A percentile compares a stretch with the other conserved stretches of the same genome.
Evolutionary conservation across 1,284 basidiomycete genomes (phyloP).

Genomic region (Jaminaea rosea): DNA sequence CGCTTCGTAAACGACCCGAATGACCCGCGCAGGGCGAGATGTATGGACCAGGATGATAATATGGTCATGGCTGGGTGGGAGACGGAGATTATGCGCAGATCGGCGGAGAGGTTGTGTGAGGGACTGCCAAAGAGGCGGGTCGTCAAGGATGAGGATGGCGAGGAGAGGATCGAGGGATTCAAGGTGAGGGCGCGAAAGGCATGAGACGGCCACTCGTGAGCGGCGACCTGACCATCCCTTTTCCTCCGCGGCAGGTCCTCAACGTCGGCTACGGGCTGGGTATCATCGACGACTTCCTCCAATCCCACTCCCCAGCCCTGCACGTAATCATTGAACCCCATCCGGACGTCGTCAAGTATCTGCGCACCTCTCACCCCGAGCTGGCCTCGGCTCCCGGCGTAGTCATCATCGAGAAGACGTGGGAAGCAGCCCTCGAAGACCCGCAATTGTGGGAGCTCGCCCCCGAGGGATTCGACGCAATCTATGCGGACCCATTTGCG

Average conservation of each 20-base stretch:
- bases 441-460: constrained; percentile 71
- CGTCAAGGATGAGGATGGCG: not conserved
- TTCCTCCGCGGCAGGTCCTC: too few relatives aligned
- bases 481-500: constrained; percentile 93
- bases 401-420: constrained; percentile 31
- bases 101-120: constrained; percentile 26
- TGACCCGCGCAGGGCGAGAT: constrained; percentile 68
- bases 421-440: constrained; percentile 63
- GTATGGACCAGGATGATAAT: constrained; percentile 59
- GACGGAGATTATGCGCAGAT: constrained; percentile 41
- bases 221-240: too few relatives aligned
- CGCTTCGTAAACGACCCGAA: constrained; percentile 59
- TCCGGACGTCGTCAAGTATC: constrained; percentile 73
- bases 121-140: constrained; percentile 20
- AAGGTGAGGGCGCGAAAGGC: too few relatives aligned
- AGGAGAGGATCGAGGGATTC: constrained; percentile 49
- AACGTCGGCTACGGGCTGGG: constrained; percentile 93
- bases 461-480: constrained; percentile 64
- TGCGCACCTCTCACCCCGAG: constrained; percentile 55
- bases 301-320: constrained; percentile 58
- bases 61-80: constrained; percentile 60
- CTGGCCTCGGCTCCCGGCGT: constrained; percentile 32
- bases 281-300: constrained; percentile 79
- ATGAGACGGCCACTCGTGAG: too few relatives aligned
- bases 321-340: constrained; percentile 96